Base-by-base conservation (phyloP, 2,329 filamentous ascomycete genomes). In the Ceratocystiopsis sp. region DNA sequence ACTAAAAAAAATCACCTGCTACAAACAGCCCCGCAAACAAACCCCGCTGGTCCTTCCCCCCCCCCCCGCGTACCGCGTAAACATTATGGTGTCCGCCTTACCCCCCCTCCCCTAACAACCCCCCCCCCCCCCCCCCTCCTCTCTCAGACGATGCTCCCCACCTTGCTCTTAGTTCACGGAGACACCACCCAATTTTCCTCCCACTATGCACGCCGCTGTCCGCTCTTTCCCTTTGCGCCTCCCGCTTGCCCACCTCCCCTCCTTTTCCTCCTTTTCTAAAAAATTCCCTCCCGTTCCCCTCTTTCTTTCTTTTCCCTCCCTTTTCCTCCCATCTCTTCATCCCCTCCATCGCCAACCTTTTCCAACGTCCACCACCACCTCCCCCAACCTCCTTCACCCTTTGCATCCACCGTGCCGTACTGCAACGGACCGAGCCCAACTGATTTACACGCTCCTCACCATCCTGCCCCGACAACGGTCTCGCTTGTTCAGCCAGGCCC, bases 101-200 rank as follows among this genome's bases (percentile, higher is more conserved):
- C 51, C 54, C 55, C 52, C 53, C 52, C 52, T 54, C 51, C n/a
- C 40, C 33, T 15, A 7, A 12, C 40, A n/a, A 21, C 19, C 18
- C 15, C 41, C 29, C 19, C 41, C 35, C 21, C 19, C 41, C 55
- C 8, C 35, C 18, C 40, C 53, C 49, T 46, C 48, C 50, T 48
- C 48, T 49, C 45, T 51, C 50, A 51, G 49, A 41, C 25, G 36
- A 39, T 18, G 34, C 40, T 29, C 35, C 39, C 40, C 42, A 25
- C 33, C 9, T 38, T 32, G 34, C 35, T 19, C 11, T 16, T 25
- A 29, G 25, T 29, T 29, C 10, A 29, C 25, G 25, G 25, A 29
- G 25, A 29, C 25, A 29, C 25, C 37, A 21, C 43, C 45, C 46
- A 39, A 42, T 43, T 45, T 45, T 38, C 42, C 33, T 45, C 35